Conservation (phyloP, 345 rosid species). For the Xanthoceras sorbifolium region DNA sequence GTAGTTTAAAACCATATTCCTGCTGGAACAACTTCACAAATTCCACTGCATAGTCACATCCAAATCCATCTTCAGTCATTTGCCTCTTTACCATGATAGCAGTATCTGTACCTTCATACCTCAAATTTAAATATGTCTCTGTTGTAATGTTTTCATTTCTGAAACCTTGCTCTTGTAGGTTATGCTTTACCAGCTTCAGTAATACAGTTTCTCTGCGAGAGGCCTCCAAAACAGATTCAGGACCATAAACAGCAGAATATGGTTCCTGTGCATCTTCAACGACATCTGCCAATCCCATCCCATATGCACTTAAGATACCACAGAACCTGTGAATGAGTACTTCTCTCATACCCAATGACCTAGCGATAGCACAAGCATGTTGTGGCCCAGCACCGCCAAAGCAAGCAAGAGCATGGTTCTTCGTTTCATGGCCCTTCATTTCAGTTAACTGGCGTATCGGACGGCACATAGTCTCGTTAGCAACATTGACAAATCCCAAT, state of each 20-base stretch:
- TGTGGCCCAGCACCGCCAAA: slow-evolving; percentile 99
- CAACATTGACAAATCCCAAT: slow-evolving; percentile 88
- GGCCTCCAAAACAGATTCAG: slow-evolving; percentile 65
- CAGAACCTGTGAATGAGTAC: slow-evolving; percentile 86
- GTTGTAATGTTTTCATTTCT: slow-evolving; percentile 59
- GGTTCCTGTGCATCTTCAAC: slow-evolving; percentile 97
- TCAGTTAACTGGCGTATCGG: slow-evolving; percentile 94
- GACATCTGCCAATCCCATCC: slow-evolving; percentile 98
- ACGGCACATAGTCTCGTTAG: slow-evolving; percentile 98
- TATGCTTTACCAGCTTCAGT: slow-evolving; percentile 56
- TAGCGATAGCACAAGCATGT: slow-evolving; percentile 95
- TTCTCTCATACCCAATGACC: slow-evolving; percentile 91
- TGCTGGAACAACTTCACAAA: slow-evolving; percentile 79
- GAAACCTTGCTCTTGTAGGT: slow-evolving; percentile 82
- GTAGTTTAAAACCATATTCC: slow-evolving; percentile 94
- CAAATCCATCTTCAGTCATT: slow-evolving; percentile 44
- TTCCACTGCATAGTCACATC: slow-evolving; percentile 65
- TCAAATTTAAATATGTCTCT: slow-evolving; percentile 77
- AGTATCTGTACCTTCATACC: slow-evolving; percentile 98
- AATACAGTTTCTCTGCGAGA: slow-evolving; percentile 61
- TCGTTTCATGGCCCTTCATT: slow-evolving; percentile 99
- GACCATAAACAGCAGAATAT: slow-evolving; percentile 77
- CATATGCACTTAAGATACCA: slow-evolving; percentile 94
- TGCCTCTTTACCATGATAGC: slow-evolving; percentile 86
- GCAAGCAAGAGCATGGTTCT: slow-evolving; percentile 91